Conservation (phyloP, 371 early-diverging fungal species). For the Caulochytrium protostelioides region DNA sequence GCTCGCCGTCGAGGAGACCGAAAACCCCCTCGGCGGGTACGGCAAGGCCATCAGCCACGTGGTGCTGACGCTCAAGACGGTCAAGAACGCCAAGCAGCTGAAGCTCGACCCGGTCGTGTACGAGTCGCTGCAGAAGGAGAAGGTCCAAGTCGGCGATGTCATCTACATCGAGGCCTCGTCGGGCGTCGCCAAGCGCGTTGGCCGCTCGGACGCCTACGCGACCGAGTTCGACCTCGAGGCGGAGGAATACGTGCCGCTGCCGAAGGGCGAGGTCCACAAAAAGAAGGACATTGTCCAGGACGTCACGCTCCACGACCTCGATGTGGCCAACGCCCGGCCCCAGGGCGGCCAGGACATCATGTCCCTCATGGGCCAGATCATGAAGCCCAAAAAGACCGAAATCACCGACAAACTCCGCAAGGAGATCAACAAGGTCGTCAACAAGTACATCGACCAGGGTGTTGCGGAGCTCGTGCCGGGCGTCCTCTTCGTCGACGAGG, state of each 20-base stretch:
- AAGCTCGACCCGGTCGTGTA: slow-evolving; percentile 93
- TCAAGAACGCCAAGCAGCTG: slow-evolving; percentile 94
- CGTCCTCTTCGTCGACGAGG: slow-evolving; percentile 94
- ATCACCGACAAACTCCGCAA: slow-evolving; percentile 90
- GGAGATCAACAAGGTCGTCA: slow-evolving; percentile 97
- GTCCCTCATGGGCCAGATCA: slow-evolving; percentile 88
- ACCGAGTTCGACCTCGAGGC: slow-evolving; percentile 93
- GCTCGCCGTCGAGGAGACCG: slow-evolving; percentile 82
- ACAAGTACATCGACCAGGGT: slow-evolving; percentile 95
- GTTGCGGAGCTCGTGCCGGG: slow-evolving; percentile 94
- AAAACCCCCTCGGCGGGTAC: slow-evolving; percentile 77
- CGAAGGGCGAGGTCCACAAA: slow-evolving; percentile 98
- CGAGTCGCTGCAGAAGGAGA: slow-evolving; percentile 89
- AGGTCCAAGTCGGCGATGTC: slow-evolving; percentile 89
- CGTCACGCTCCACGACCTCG: slow-evolving; percentile 95
- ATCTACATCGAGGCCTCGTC: slow-evolving; percentile 96
- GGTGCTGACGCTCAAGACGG: slow-evolving; percentile 88
- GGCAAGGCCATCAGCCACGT: slow-evolving; percentile 90
- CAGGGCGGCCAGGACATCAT: slow-evolving; percentile 93
- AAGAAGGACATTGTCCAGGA: slow-evolving; percentile 92
- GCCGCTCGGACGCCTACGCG: slow-evolving; percentile 84
- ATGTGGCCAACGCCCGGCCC: slow-evolving; percentile 91
- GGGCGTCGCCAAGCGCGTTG: slow-evolving; percentile 93
- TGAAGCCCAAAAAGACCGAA: slow-evolving; percentile 95
- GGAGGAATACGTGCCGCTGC: slow-evolving; percentile 88